Evolutionary conservation across 2,329 filamentous ascomycete genomes (phyloP), one percentile per base, ranked within the genome.

Genomic region (Cladosporium halotolerans): DNA sequence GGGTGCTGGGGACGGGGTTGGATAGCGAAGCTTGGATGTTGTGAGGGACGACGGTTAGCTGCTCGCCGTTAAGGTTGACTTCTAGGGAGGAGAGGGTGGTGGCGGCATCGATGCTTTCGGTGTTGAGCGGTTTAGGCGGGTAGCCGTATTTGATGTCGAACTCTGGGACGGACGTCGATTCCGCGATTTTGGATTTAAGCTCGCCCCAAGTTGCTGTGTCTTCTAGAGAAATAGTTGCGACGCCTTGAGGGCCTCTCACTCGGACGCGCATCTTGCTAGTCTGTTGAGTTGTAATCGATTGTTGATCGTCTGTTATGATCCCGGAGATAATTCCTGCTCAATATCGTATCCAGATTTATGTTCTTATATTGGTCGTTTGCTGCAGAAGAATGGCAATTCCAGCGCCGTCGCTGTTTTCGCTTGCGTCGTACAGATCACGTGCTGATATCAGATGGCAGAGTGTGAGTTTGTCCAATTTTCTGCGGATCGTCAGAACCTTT

Each of bases 141-240:
- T 87, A 95, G 34, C 89, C 89, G 71, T 86, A 89, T 75, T 93
- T 96, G 57, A 95, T 74, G 41, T 86, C 81, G 64, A 92, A 90
- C 11, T 76, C 75, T 6, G 76, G 63, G 13, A 92, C 76, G 4
- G 80, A 80, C 1, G 87, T 88, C 63, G 82, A 80, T 46, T 79
- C 72, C 48, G 76, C 77, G 62, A 91, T 83, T 46, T 80, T 74
- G 3, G 76, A 66, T 44, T 84, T 73, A 1, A 91, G 75, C 50
- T 83, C 76, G 45, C 72, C 73, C 43, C 89, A 78, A 3, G 82
- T 86, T 49, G 88, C 85, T 56, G 80, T 73, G 52, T 89, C 84
- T 34, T 82, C 75, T 28, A 95, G 74, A 13, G 81, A 81, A 49
- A 95, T 72, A 3, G 82, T 85, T 33, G 84, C 84, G 44, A 84